These are phyloP conservation scores for Penicillium sp. DNA, from an alignment of 2,329 filamentous ascomycete species.

Conservation along the genomic window DNA sequence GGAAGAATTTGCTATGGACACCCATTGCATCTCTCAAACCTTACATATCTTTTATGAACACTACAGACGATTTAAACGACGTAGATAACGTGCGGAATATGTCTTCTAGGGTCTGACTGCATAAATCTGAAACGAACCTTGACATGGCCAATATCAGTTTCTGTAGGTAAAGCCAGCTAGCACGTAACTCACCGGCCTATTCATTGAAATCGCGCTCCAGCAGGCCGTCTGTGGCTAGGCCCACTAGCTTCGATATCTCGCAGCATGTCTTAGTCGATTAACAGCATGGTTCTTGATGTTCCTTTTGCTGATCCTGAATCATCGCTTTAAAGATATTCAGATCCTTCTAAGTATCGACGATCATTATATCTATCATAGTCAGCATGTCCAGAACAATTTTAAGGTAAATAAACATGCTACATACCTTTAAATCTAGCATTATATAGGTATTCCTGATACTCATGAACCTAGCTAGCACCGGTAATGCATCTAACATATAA, in stretches of 20 bases:
- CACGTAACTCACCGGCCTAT: slow-evolving; percentile 13
- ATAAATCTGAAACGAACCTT: slow-evolving; percentile 14
- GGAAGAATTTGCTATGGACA: background rate
- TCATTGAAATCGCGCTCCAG: slow-evolving; percentile 12
- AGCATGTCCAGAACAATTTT: slow-evolving; percentile 2
- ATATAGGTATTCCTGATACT: slow-evolving; percentile 60
- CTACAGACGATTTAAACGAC: slow-evolving; percentile 1
- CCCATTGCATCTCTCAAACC: background rate
- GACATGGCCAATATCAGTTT: background rate
- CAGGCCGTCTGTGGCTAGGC: background rate
- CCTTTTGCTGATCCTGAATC: slow-evolving; percentile 1
- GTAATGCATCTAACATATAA: slow-evolving; percentile 67
- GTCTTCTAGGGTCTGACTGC: slow-evolving; percentile 11
- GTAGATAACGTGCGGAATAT: background rate
- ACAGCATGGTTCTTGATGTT: background rate
- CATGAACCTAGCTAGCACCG: slow-evolving; percentile 59
- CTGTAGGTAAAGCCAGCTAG: background rate
- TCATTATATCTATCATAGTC: slow-evolving; percentile 2
- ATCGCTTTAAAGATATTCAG: slow-evolving; percentile 16
- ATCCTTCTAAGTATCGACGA: slow-evolving; percentile 10
- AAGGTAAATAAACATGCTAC: background rate
- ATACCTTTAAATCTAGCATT: slow-evolving; percentile 59
- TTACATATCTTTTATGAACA: slow-evolving; percentile 2
- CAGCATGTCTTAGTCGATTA: slow-evolving; percentile 7
- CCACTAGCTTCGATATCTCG: background rate